Percentiles rank a stretch among this genome's conserved stretches.
Conservation (phyloP, 2,329 filamentous ascomycete species). For the Cladosporium austrohemisphaericum region DNA sequence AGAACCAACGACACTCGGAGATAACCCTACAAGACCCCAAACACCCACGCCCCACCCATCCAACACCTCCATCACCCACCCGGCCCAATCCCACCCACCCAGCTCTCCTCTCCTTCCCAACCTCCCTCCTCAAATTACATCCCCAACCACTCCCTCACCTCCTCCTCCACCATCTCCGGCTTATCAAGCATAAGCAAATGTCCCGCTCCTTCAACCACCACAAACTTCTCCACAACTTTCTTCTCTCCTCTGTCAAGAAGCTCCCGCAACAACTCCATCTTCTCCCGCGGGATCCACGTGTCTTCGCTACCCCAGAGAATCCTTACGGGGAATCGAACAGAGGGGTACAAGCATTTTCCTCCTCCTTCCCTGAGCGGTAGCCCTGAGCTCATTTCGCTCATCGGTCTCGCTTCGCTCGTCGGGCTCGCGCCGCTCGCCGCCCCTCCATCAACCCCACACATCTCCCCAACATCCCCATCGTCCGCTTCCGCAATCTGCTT, state of each 20-base stretch:
- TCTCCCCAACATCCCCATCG: constrained; percentile 37
- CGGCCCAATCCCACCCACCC: background rate
- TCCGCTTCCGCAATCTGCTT: constrained; percentile 40
- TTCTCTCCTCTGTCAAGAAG: constrained; percentile 30
- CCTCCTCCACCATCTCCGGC: constrained; percentile 36
- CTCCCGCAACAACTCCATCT: constrained; percentile 32
- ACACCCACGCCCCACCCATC: too few species aligned
- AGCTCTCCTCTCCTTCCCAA: background rate
- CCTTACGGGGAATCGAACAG: constrained; percentile 30
- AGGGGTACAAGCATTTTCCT: background rate
- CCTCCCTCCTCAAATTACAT: background rate
- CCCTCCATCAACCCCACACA: constrained; percentile 10
- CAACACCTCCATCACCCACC: too few species aligned
- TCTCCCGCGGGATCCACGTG: constrained; percentile 42
- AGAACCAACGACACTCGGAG: too few species aligned
- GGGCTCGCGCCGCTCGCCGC: too few species aligned
- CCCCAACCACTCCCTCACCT: constrained; percentile 36
- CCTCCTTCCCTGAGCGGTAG: too few species aligned
- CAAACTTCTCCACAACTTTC: constrained; percentile 30
- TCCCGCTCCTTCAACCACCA: constrained; percentile 40
- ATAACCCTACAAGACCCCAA: too few species aligned
- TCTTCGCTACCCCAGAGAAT: constrained; percentile 46
- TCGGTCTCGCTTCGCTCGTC: too few species aligned
- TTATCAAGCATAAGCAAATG: constrained; percentile 48
- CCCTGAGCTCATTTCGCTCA: too few species aligned